phyloP scores from a whole-genome alignment of 2,329 filamentous ascomycete genomes.

The Cladosporium sphaerospermum region DNA sequence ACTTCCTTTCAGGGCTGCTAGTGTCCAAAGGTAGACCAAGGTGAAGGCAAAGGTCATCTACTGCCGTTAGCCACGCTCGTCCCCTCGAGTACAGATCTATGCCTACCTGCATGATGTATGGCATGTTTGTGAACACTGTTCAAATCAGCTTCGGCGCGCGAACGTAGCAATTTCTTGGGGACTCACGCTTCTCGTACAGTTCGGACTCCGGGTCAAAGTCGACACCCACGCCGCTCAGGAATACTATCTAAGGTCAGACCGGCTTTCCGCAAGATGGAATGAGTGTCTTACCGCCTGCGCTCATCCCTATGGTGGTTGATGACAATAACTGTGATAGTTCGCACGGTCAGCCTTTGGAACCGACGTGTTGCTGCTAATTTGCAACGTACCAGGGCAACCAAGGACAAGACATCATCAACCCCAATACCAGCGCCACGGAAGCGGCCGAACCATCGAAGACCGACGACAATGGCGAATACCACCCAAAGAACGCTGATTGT shows the following conservation, averaged over 20 bases:
- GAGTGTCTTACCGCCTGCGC: background rate
- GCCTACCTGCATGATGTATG: constrained; percentile 9
- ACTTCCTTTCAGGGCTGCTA: background rate
- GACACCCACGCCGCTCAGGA: background rate
- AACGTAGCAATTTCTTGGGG: background rate
- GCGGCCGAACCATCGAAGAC: background rate
- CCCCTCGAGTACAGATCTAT: background rate
- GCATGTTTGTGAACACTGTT: constrained; percentile 5
- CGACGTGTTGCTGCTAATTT: background rate
- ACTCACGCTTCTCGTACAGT: background rate
- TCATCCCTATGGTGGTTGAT: constrained; percentile 2
- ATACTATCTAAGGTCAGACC: background rate
- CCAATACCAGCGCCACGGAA: constrained; percentile 5
- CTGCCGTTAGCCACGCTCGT: background rate
- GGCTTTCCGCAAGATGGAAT: background rate
- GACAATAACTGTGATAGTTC: background rate
- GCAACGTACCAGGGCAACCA: constrained; percentile 1
- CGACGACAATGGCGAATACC: background rate
- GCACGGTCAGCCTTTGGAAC: background rate
- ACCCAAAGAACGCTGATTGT: background rate
- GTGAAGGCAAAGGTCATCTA: constrained; percentile 8
- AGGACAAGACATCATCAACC: constrained; percentile 2
- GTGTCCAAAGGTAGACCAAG: constrained; percentile 3
- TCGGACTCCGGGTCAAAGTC: background rate
- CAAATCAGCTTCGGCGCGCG: background rate